Conservation (phyloP, 2,329 filamentous ascomycete genomes). For the Sporothrix curviconia region DNA sequence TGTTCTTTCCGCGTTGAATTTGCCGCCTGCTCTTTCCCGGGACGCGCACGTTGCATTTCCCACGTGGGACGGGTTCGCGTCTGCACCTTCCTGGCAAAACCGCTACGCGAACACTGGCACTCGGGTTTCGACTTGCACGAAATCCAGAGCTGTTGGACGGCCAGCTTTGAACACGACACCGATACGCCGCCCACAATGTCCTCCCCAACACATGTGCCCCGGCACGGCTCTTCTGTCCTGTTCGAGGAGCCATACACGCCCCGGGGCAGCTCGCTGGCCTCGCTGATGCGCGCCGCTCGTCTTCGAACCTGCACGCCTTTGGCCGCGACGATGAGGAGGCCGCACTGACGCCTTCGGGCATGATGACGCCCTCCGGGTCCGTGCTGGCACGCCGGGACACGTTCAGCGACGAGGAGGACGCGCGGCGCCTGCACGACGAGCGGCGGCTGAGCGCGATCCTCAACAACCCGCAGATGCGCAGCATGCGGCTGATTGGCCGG, state of each 20-base stretch:
- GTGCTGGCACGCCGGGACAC: slow-evolving; percentile 21
- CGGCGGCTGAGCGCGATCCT: slow-evolving; percentile 54
- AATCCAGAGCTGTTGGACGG: background rate
- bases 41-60: background rate
- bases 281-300: slow-evolving; percentile 43
- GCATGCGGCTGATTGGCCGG: slow-evolving; percentile 80
- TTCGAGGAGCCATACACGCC: slow-evolving; percentile 42
- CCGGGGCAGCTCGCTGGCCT: slow-evolving; percentile 29
- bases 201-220: slow-evolving; percentile 18
- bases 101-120: too few species aligned
- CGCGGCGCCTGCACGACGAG: slow-evolving; percentile 45
- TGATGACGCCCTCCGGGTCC: slow-evolving; percentile 8
- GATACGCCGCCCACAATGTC: slow-evolving; percentile 17
- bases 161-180: background rate
- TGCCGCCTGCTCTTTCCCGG: background rate
- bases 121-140: background rate
- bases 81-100: too few species aligned
- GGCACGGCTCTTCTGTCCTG: slow-evolving; percentile 23
- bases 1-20: too few species aligned
- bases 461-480: slow-evolving; percentile 66
- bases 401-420: slow-evolving; percentile 35
- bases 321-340: slow-evolving; percentile 21
- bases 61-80: too few species aligned
- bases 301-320: slow-evolving; percentile 17
- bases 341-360: slow-evolving; percentile 3